phyloP scores from a whole-genome alignment of 352 stramenopile species.

The Phytophthora pseudosyringae region DNA sequence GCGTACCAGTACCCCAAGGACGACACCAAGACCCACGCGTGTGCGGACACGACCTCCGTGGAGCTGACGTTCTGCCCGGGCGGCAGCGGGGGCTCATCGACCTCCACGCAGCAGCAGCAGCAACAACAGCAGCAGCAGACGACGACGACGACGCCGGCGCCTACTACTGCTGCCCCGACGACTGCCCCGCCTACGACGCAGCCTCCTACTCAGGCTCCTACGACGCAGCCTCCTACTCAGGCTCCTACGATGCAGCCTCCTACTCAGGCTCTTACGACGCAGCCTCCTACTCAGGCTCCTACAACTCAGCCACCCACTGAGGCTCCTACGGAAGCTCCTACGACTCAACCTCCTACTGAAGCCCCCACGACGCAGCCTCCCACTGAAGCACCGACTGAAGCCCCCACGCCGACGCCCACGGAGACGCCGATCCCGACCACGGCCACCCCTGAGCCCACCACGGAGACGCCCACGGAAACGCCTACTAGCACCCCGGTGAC shows the following conservation, averaged over 20 bases:
- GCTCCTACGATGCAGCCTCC: constrained; percentile 11
- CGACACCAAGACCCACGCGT: constrained; percentile 61
- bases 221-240: constrained; percentile 12
- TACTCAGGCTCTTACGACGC: neutral
- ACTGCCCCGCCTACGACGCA: neutral
- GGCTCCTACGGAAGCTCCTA: neutral
- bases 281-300: neutral
- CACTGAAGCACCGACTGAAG: constrained; percentile 11
- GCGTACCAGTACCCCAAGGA: constrained; percentile 73
- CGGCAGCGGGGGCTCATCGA: constrained; percentile 11
- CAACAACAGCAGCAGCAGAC: neutral
- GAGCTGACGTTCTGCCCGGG: constrained; percentile 57
- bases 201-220: neutral
- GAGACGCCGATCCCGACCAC: constrained; percentile 13
- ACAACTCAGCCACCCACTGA: constrained; percentile 8
- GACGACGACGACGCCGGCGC: neutral
- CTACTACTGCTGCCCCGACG: constrained; percentile 4
- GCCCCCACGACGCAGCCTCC: constrained; percentile 8
- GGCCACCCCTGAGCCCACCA: constrained; percentile 2
- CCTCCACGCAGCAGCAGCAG: constrained; percentile 3
- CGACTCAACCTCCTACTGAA: neutral
- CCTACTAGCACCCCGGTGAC: constrained; percentile 19
- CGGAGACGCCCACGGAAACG: constrained; percentile 14
- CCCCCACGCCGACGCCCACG: constrained; percentile 11
- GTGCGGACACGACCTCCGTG: constrained; percentile 40